phyloP scores from a whole-genome alignment of 2,329 filamentous ascomycete genomes.

The Calonectria pauciramosa region DNA sequence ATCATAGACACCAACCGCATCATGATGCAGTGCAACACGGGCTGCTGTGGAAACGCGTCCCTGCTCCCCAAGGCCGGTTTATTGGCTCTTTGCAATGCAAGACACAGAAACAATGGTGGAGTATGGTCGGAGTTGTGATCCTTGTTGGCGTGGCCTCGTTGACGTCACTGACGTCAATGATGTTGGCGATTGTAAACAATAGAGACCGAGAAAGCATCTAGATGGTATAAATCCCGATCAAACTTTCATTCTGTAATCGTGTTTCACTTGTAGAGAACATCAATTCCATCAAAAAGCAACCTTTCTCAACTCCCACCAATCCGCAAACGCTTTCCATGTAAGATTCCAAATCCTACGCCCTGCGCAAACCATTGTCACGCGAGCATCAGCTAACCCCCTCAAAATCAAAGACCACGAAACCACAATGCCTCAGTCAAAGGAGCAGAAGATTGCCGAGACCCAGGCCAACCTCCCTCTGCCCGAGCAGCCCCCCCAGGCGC shows the following conservation, averaged over 20 bases:
- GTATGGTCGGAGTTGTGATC: background rate
- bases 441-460: slow-evolving; percentile 75
- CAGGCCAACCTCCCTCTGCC: slow-evolving; percentile 83
- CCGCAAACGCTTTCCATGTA: background rate
- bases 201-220: background rate
- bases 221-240: background rate
- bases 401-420: background rate
- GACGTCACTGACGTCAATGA: slow-evolving; percentile 47
- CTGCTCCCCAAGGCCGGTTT: background rate
- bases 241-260: background rate
- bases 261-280: background rate
- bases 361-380: background rate
- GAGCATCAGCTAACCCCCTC: background rate
- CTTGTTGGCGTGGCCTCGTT: slow-evolving; percentile 23
- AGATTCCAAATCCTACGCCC: background rate
- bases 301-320: background rate
- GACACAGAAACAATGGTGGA: background rate
- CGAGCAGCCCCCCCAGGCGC: slow-evolving; percentile 80
- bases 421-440: slow-evolving; percentile 66
- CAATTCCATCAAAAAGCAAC: background rate
- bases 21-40: background rate
- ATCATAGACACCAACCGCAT: slow-evolving; percentile 2
- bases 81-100: background rate
- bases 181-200: slow-evolving; percentile 19
- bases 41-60: background rate